A percentile compares a stretch with the other conserved stretches of the same genome.
These are phyloP conservation scores for Tylopilus sp. DNA, from an alignment of 1,284 basidiomycete species.

Conservation along the genomic window DNA sequence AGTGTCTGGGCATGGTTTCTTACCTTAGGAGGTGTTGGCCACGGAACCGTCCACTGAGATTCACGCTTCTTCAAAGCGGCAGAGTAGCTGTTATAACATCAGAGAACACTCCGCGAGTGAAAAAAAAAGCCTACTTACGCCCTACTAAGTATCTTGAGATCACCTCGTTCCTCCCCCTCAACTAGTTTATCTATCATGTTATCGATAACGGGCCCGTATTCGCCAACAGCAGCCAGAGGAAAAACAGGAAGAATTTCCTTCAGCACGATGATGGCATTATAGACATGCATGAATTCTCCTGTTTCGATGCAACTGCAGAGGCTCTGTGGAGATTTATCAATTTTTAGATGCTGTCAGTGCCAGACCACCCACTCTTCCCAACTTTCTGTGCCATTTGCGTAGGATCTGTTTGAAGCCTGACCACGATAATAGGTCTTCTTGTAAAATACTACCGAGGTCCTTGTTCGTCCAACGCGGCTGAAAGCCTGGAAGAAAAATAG, in stretches of 20 bases:
- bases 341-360: background rate
- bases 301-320: slow-evolving; percentile 62
- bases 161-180: slow-evolving; percentile 71
- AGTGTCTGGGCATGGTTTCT: slow-evolving; percentile 18
- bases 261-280: slow-evolving; percentile 85
- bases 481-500: slow-evolving; percentile 61
- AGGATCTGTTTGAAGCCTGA: slow-evolving; percentile 65
- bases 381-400: slow-evolving; percentile 78
- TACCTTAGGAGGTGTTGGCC: slow-evolving; percentile 26
- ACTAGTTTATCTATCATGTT: slow-evolving; percentile 63
- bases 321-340: slow-evolving; percentile 38
- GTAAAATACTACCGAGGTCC: slow-evolving; percentile 35
- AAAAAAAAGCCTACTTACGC: slow-evolving; percentile 47
- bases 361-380: slow-evolving; percentile 48
- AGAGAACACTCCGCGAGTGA: slow-evolving; percentile 2
- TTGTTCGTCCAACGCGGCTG: slow-evolving; percentile 50
- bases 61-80: slow-evolving; percentile 69
- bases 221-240: slow-evolving; percentile 61
- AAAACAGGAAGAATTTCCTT: slow-evolving; percentile 87
- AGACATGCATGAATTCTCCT: slow-evolving; percentile 91
- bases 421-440: slow-evolving; percentile 65
- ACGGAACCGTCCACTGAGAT: slow-evolving; percentile 50
- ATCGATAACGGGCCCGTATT: slow-evolving; percentile 56
- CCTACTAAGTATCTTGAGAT: slow-evolving; percentile 74
- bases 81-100: slow-evolving; percentile 47